phyloP scores from a whole-genome alignment of 768 basidiomycete species.

The Pleurotus sapidus region DNA sequence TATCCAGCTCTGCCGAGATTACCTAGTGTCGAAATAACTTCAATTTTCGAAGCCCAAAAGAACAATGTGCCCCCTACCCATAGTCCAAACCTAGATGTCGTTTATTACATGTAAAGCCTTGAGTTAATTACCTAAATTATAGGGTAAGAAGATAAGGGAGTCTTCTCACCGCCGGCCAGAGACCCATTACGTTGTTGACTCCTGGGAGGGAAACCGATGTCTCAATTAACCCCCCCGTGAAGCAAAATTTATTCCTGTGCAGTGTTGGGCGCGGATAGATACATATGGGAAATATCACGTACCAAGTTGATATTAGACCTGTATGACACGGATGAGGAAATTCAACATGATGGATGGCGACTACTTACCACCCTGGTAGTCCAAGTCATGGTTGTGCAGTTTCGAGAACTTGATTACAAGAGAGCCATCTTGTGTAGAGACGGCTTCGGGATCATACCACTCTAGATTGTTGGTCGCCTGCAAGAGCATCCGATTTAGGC shows the following conservation, averaged over 20 bases:
- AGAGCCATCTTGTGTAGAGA: constrained; percentile 67
- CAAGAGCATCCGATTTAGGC: constrained; percentile 21
- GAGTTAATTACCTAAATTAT: neutral
- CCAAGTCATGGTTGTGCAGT: constrained; percentile 59
- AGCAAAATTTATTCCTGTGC: constrained; percentile 84
- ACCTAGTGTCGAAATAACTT: constrained; percentile 30
- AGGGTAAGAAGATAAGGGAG: constrained; percentile 22
- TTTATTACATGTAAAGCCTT: neutral
- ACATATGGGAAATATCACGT: constrained; percentile 13
- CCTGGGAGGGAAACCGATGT: constrained; percentile 63
- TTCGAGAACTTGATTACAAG: constrained; percentile 68
- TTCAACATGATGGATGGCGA: constrained; percentile 13
- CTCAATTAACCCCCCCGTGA: constrained; percentile 80
- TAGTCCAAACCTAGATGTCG: constrained; percentile 1
- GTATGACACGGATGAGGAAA: constrained; percentile 28
- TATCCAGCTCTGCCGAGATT: constrained; percentile 77
- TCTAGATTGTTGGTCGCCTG: constrained; percentile 69
- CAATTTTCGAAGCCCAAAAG: neutral
- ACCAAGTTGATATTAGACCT: constrained; percentile 48
- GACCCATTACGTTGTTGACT: constrained; percentile 56
- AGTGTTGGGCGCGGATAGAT: constrained; percentile 28
- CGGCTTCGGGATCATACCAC: constrained; percentile 82
- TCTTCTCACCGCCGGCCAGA: constrained; percentile 85
- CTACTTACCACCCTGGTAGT: constrained; percentile 63
- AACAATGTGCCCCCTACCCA: neutral